Percentiles rank a stretch among this genome's conserved stretches.
Evolutionary conservation across 495 filamentous ascomycete genomes (phyloP).

Genomic region (Patellaria atrata): DNA sequence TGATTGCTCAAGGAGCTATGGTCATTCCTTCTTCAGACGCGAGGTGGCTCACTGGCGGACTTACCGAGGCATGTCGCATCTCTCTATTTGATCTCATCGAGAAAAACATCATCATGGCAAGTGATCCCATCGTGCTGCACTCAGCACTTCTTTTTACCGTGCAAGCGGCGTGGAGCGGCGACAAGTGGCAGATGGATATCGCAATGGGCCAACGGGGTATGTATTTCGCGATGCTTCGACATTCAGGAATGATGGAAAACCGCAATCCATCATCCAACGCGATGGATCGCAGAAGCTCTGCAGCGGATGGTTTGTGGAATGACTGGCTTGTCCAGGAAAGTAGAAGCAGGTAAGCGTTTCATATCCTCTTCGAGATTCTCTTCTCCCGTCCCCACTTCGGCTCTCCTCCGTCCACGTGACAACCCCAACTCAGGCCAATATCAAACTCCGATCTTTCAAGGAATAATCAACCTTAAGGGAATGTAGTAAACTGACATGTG

Average conservation of each 20-base stretch:
- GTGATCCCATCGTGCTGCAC: conserved; percentile 41
- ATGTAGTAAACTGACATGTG: conserved; percentile 4
- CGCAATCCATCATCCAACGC: conserved; percentile 20
- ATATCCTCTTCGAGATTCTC: too few relatives aligned
- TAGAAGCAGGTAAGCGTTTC: conserved; percentile 37
- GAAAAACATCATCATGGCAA: conserved; percentile 45
- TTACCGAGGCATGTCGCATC: conserved; percentile 51
- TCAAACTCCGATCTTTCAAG: too few relatives aligned
- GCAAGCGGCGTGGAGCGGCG: conserved; percentile 49
- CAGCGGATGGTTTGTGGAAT: conserved; percentile 37
- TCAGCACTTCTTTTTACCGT: conserved; percentile 47
- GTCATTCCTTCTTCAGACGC: conserved; percentile 42
- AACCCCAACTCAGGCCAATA: too few relatives aligned
- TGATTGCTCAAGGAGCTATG: conserved; percentile 51
- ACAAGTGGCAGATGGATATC: conserved; percentile 59
- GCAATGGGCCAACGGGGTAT: conserved; percentile 54
- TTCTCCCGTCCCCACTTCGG: too few relatives aligned
- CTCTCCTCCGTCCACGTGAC: too few relatives aligned
- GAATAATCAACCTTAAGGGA: conserved; percentile 6
- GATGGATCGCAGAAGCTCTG: conserved; percentile 25
- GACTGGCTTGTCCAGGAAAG: conserved; percentile 44
- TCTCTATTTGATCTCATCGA: conserved; percentile 51
- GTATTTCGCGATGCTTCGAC: conserved; percentile 48
- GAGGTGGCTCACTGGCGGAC: conserved; percentile 42
- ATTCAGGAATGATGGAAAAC: conserved; percentile 41